Evolutionary conservation across 352 stramenopile species (phyloP), one percentile per base, ranked within the genome.

Genomic region (Phytophthora litchii): DNA sequence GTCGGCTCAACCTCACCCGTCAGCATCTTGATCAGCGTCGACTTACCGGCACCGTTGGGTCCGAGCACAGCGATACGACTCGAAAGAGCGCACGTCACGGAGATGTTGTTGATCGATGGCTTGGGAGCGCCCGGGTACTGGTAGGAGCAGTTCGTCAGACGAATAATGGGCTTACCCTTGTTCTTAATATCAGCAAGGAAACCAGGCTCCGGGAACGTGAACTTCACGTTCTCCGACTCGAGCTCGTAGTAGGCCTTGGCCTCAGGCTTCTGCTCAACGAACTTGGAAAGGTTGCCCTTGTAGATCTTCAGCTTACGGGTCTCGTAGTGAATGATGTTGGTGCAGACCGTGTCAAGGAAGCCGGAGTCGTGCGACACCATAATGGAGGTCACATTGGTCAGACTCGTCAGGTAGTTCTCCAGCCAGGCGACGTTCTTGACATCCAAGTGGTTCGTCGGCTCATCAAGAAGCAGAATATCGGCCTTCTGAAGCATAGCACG

Each of bases 251-350:
- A 96, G 16, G 78, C 70, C 78, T 94, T 94, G 8, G 87, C 87
- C 79, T 96, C 87, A 13, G 87, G 87, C 74, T 93, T 90, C 46
- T 88, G 64, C 72, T 94, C 78, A 8, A 95, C 86, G 52, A 95
- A 95, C 56, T 86, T 74, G 2, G 83, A 92, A 2, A 95, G 74
- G 72, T 92, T 94, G 13, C 86, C 86, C 71, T 91, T 90, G 78
- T 95, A 95, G 54, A 82, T 92, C 81, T 92, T 92, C 41, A 95
- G 72, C 83, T 95, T 92, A 44, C 81, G 94, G 65, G 84, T 94
- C 69, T 98, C 93, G 83, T 99, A 98, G 79, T 99, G 92, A 54
- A 99, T 97, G 21, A 98, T 98, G 82, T 99, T 97, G 1, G 97
- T 99, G 66, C 89, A 98, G 11, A 99, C 94, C 64, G 96, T 97